These are phyloP conservation scores for Scheffersomyces spartinae DNA, from an alignment of 805 yeast genomes.

Conservation along the genomic window DNA sequence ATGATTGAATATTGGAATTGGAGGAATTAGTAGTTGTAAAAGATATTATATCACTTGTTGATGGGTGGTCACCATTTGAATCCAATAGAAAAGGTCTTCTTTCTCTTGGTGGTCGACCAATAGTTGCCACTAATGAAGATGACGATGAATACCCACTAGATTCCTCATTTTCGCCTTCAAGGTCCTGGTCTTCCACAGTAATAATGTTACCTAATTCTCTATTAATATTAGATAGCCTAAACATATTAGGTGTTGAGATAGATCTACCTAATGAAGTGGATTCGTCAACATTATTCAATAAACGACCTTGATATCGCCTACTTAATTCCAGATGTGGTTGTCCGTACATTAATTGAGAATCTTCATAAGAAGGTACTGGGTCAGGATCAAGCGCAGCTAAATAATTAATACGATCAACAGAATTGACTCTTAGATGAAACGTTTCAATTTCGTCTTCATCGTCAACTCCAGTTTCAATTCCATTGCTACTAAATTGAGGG, in stretches of 20 bases:
- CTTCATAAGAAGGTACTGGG: conserved; percentile 32
- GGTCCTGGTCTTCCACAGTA: conserved; percentile 1
- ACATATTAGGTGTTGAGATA: conserved; percentile 1
- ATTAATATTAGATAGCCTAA: too few relatives aligned
- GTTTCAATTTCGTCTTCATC: too few relatives aligned
- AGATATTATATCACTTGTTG: conserved; percentile 1
- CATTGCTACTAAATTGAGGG: too few relatives aligned
- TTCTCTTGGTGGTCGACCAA: conserved; percentile 1
- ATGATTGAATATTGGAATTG: conserved; percentile 2
- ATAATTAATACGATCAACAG: too few relatives aligned
- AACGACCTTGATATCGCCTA: too few relatives aligned
- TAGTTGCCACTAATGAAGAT: conserved; percentile 2
- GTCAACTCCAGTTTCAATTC: too few relatives aligned
- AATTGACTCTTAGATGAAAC: too few relatives aligned
- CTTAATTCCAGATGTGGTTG: conserved; percentile 7
- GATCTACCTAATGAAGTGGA: conserved; percentile 2
- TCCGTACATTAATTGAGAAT: conserved; percentile 22
- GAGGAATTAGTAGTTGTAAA: neutral
- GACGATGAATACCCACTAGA: too few relatives aligned
- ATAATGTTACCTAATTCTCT: too few relatives aligned
- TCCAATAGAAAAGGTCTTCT: conserved; percentile 2
- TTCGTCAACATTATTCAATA: too few relatives aligned
- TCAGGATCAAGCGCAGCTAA: conserved; percentile 8
- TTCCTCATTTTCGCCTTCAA: conserved; percentile 1
- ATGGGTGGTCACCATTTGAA: conserved; percentile 5